Evolutionary conservation across 257 asterid species (phyloP).

Genomic region (Asclepias syriaca): DNA sequence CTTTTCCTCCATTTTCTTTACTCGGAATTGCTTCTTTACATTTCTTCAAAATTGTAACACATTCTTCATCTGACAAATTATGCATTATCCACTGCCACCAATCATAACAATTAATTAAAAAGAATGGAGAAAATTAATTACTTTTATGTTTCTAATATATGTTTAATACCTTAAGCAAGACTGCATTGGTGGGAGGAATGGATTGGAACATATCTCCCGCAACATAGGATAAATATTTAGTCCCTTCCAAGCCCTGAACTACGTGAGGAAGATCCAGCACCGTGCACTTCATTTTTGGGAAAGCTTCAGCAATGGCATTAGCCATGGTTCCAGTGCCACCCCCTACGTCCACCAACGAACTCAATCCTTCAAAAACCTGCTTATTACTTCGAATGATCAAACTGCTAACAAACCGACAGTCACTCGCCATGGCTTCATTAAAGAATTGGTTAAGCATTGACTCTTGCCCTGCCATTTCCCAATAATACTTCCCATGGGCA

Average conservation of each 20-base stretch:
- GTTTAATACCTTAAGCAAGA: constrained; percentile 13
- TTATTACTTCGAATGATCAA: constrained; percentile 14
- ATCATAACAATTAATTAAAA: too few relatives aligned
- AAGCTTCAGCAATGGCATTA: constrained; percentile 13
- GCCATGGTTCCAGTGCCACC: constrained; percentile 6
- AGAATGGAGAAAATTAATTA: too few relatives aligned
- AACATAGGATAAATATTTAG: constrained; percentile 8
- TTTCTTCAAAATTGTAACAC: too few relatives aligned
- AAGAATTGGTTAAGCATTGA: constrained; percentile 15
- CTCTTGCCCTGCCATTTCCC: constrained; percentile 13
- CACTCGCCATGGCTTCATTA: constrained; percentile 32
- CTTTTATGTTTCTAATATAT: too few relatives aligned
- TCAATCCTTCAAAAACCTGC: too few relatives aligned
- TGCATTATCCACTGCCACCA: too few relatives aligned
- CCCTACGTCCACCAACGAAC: not conserved
- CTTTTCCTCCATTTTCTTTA: too few relatives aligned
- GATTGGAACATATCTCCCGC: constrained; percentile 21
- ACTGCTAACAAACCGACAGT: constrained; percentile 15
- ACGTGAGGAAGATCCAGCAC: constrained; percentile 2
- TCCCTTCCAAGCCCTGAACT: constrained; percentile 2
- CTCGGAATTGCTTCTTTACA: too few relatives aligned
- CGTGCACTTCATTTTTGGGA: constrained; percentile 15
- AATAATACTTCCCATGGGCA: constrained; percentile 13
- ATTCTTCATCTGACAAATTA: too few relatives aligned
- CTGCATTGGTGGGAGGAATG: constrained; percentile 16